These are phyloP conservation scores for Ammopiptanthus mongolicus DNA, from an alignment of 306 rosid species.

Conservation along the genomic window DNA sequence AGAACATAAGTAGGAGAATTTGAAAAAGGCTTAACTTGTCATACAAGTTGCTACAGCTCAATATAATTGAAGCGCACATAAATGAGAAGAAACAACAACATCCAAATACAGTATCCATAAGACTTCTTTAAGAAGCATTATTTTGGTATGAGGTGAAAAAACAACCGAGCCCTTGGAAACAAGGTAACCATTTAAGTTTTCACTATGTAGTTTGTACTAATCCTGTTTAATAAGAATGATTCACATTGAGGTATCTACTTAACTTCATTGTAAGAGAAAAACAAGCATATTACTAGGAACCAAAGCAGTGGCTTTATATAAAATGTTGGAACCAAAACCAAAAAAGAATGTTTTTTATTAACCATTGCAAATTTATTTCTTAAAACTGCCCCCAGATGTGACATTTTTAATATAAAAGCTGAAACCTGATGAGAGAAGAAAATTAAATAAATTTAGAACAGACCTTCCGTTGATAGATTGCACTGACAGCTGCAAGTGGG, in stretches of 20 bases:
- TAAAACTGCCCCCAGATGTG: neutral
- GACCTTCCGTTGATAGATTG: conserved; percentile 70
- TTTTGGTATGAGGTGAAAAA: neutral
- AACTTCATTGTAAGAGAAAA: neutral
- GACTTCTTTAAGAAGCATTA: neutral
- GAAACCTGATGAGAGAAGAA: neutral
- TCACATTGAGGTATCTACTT: neutral
- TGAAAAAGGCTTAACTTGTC: conserved; percentile 13
- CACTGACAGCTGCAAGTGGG: conserved; percentile 80
- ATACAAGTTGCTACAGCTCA: conserved; percentile 2
- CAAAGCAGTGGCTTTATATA: neutral
- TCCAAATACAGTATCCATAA: neutral
- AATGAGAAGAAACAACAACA: neutral
- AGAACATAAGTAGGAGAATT: conserved; percentile 7
- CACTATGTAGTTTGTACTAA: neutral
- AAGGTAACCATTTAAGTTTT: neutral
- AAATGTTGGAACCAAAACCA: neutral
- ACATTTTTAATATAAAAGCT: neutral
- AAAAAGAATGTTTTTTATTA: neutral
- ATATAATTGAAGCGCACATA: neutral
- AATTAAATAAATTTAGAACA: neutral
- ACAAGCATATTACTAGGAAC: neutral
- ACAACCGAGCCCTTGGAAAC: neutral
- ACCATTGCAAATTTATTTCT: conserved; percentile 7
- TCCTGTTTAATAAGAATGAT: neutral